Conservation (phyloP, 2,329 filamentous ascomycete species). For the Sporothrix brunneoviolacea region DNA sequence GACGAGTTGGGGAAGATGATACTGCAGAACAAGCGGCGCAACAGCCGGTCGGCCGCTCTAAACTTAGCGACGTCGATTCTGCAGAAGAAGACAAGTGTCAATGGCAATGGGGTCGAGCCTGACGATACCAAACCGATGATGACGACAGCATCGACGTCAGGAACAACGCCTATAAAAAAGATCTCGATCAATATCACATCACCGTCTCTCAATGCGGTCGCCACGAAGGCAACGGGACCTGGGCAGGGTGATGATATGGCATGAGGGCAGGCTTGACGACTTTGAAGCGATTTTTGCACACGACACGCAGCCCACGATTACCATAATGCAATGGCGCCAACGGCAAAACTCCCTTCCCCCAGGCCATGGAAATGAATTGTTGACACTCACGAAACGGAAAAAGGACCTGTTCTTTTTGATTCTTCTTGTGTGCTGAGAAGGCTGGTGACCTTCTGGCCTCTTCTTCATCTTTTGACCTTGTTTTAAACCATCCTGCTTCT, state of each 20-base stretch:
- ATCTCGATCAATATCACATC: constrained; percentile 19
- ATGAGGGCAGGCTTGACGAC: background rate
- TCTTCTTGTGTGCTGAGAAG: too few relatives aligned
- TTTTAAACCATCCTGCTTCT: too few relatives aligned
- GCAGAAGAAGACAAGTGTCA: background rate
- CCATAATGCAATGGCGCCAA: too few relatives aligned
- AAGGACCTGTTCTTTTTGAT: too few relatives aligned
- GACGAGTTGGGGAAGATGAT: constrained; percentile 84
- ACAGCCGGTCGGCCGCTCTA: constrained; percentile 40
- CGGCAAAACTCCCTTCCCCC: too few relatives aligned
- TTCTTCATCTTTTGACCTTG: too few relatives aligned
- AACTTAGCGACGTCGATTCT: constrained; percentile 1
- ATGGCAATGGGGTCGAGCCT: background rate
- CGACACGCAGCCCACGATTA: background rate
- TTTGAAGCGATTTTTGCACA: background rate
- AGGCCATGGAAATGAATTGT: too few relatives aligned
- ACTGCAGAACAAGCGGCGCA: constrained; percentile 55
- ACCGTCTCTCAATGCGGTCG: constrained; percentile 10
- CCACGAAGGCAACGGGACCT: constrained; percentile 1
- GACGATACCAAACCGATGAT: background rate
- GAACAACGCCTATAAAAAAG: background rate
- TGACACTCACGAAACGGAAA: too few relatives aligned
- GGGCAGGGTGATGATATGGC: constrained; percentile 12
- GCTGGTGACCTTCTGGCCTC: too few relatives aligned
- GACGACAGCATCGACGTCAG: background rate